phyloP scores from a whole-genome alignment of 2,329 filamentous ascomycete genomes.

The Cadophora malorum region DNA sequence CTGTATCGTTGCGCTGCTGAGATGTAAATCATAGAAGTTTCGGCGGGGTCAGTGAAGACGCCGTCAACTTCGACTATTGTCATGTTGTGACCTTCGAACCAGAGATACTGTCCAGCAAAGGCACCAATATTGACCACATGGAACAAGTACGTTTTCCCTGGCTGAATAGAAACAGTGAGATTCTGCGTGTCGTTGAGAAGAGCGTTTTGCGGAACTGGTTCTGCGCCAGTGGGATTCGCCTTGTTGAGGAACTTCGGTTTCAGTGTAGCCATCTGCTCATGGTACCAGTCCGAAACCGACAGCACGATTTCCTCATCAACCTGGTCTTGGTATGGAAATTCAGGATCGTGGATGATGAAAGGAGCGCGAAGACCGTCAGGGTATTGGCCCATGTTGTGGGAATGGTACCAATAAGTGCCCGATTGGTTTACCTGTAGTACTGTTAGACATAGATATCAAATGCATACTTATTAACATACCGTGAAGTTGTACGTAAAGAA shows the following conservation, averaged over 20 bases:
- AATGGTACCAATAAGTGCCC: slow-evolving; percentile 81
- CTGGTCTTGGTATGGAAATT: slow-evolving; percentile 53
- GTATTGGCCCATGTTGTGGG: slow-evolving; percentile 60
- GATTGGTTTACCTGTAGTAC: slow-evolving; percentile 59
- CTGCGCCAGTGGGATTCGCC: slow-evolving; percentile 56
- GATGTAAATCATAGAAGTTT: slow-evolving; percentile 69
- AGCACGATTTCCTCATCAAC: slow-evolving; percentile 62
- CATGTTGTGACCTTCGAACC: slow-evolving; percentile 72
- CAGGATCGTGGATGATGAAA: slow-evolving; percentile 60
- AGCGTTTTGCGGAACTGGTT: slow-evolving; percentile 69
- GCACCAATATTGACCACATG: slow-evolving; percentile 76
- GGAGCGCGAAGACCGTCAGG: slow-evolving; percentile 64
- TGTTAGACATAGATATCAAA: slow-evolving; percentile 42
- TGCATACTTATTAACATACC: slow-evolving; percentile 46
- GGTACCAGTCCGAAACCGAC: slow-evolving; percentile 68
- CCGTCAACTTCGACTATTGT: slow-evolving; percentile 77
- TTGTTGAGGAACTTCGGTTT: slow-evolving; percentile 52
- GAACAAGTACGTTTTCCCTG: slow-evolving; percentile 75
- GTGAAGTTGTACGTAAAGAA: slow-evolving; percentile 74
- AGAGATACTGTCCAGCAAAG: slow-evolving; percentile 71
- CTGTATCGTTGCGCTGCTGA: slow-evolving; percentile 71
- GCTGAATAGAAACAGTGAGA: slow-evolving; percentile 62
- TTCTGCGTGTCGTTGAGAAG: slow-evolving; percentile 75
- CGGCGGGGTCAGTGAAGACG: slow-evolving; percentile 64
- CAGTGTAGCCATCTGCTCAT: slow-evolving; percentile 58